Evolutionary conservation across 2,329 filamentous ascomycete genomes (phyloP).

Genomic region (Zasmidium citrigriseum): DNA sequence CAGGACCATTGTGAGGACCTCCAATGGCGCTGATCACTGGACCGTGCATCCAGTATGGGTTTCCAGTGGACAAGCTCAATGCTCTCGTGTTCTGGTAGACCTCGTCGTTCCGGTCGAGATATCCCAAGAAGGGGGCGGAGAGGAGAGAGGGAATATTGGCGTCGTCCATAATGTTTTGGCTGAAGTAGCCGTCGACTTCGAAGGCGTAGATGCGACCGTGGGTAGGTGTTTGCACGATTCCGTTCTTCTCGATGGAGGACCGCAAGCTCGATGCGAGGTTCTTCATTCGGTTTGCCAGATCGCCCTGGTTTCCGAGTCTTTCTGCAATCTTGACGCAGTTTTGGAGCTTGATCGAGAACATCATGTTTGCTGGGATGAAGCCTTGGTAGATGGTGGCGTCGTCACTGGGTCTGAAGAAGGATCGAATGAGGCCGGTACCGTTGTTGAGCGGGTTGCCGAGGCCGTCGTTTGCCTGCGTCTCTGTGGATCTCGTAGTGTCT

Average conservation of each 20-base stretch:
- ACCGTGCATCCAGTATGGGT: conserved; percentile 54
- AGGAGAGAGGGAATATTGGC: conserved; percentile 70
- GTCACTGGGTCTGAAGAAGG: conserved; percentile 53
- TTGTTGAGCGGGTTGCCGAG: conserved; percentile 53
- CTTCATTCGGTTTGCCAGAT: conserved; percentile 58
- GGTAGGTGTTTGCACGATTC: conserved; percentile 40
- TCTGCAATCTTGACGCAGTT: conserved; percentile 56
- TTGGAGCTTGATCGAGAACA: conserved; percentile 67
- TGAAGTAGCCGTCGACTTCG: conserved; percentile 45
- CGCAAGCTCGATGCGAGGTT: conserved; percentile 52
- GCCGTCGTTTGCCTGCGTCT: conserved; percentile 55
- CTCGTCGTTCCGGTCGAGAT: conserved; percentile 42
- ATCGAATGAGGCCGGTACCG: conserved; percentile 51
- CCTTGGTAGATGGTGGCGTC: conserved; percentile 53
- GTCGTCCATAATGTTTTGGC: conserved; percentile 67
- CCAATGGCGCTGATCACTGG: conserved; percentile 51
- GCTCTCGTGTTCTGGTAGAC: conserved; percentile 50
- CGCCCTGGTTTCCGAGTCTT: conserved; percentile 48
- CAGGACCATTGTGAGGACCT: conserved; percentile 50
- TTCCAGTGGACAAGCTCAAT: conserved; percentile 45
- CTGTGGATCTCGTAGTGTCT: conserved; percentile 46
- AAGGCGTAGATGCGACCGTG: conserved; percentile 49
- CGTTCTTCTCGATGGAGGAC: conserved; percentile 47
- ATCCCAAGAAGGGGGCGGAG: conserved; percentile 65
- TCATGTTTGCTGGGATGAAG: conserved; percentile 62